These are phyloP conservation scores for Dunaliella primolecta DNA, from an alignment of 139 green algal species.

Conservation along the genomic window DNA sequence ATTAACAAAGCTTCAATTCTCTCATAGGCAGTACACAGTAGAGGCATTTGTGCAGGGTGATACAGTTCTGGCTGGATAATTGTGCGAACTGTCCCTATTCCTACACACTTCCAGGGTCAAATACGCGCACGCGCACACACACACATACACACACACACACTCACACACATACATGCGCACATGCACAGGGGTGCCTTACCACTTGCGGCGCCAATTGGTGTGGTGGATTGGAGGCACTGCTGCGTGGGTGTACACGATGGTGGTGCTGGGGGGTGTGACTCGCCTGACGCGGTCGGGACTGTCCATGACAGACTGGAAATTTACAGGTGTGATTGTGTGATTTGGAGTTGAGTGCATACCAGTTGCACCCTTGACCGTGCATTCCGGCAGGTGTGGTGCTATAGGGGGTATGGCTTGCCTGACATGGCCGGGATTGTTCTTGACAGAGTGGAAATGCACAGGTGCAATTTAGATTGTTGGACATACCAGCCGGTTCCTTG, in stretches of 20 bases:
- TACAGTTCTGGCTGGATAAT: too few relatives aligned
- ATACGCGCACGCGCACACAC: neutral
- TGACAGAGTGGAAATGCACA: neutral
- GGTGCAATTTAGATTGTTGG: too few relatives aligned
- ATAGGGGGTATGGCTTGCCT: neutral
- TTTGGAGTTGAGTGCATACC: neutral
- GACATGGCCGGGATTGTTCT: constrained; percentile 62
- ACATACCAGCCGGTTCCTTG: too few relatives aligned
- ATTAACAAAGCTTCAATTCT: neutral
- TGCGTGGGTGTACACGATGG: constrained; percentile 92
- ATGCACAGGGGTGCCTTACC: neutral
- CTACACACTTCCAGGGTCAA: too few relatives aligned
- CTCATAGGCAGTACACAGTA: neutral
- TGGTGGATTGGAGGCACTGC: constrained; percentile 80
- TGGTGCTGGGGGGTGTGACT: constrained; percentile 95
- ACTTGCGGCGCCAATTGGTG: constrained; percentile 41
- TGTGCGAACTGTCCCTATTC: too few relatives aligned
- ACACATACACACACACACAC: neutral
- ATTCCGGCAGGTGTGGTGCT: neutral
- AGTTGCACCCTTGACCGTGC: neutral
- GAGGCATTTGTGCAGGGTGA: neutral
- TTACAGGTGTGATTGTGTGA: constrained; percentile 67
- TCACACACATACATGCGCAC: neutral
- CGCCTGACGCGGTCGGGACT: constrained; percentile 93
- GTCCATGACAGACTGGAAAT: constrained; percentile 99